Evolutionary conservation across 352 stramenopile species (phyloP), one percentile per base, ranked within the genome.

Genomic region (Halophytophthora batemanensis): DNA sequence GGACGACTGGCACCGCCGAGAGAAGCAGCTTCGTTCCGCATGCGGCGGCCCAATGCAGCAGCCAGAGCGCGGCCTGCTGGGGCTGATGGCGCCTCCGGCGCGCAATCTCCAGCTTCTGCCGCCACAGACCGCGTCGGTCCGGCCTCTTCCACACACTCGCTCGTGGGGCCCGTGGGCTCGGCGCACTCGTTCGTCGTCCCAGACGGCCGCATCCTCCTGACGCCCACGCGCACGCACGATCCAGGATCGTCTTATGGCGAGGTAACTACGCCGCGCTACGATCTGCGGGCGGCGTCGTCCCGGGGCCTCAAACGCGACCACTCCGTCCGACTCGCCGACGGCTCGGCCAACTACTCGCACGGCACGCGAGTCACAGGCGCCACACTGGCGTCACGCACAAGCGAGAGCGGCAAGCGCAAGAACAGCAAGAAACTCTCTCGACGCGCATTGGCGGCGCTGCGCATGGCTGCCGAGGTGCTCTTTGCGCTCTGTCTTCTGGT

Each of bases 401-500:
- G 21, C 19, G 45, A 46, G 40, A 44, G 44, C 42, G 34, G 33
- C 25, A 59, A 15, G 19, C 45, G 25, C 40, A 39, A 23, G 14
- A 41, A 49, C 12, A 37, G 17, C 7, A 23, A n/a, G 33, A 48
- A 48, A 40, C 40, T 74, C 37, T 69, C 68, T 46, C 46, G 48
- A 11, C 45, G 51, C 23, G 55, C 53, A 6, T 29, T 71, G 21
- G 29, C 59, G 22, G 40, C 33, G 17, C 59, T 79, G 17, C 61
- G 57, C 22, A 47, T 39, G 13, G 38, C 41, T 12, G 57, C 58
- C 8, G 53, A 80, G 19, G 50, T 71, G 41, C 17, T 82, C 4
- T 78, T 87, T 38, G 69, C 77, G 17, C 22, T 84, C 17, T 81
- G 69, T 37, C 64, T 91, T 12, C 52, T 86, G 18, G 56, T 77